Base-by-base conservation (phyloP, 2,329 filamentous ascomycete genomes). In the Xylaria sp. region DNA sequence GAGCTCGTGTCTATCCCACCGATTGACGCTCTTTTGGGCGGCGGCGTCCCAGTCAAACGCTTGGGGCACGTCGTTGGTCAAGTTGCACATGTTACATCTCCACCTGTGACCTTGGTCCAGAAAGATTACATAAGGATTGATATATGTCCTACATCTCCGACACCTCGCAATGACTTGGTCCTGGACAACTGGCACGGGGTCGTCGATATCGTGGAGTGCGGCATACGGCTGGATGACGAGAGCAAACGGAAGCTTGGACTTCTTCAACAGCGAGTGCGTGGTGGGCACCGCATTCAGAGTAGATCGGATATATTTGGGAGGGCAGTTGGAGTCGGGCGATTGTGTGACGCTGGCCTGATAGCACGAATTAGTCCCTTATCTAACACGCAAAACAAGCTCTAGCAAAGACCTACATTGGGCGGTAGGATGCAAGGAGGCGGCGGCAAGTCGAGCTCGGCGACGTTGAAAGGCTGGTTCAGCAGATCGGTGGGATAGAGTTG, bases 21-120 rank as follows among this genome's bases (percentile, higher is more conserved):
- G 82, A 71, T 99, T 93, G 46, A 95, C 88, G 48, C 86, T 89
- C 78, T 96, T 92, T 74, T 97, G 93, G 50, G 92, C 82, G 41
- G 91, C 88, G 29, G 91, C 88, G 74, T 99, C 94, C 94, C 94
- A 99, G 72, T 99, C 94, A 63, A 99, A 99, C 37, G 92, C 92
- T 74, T 99, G 94, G n/a, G 94, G 94, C 38, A 97, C 93, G 66
- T 99, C 94, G 71, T 99, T 99, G 64, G 92, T 97, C 61, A 99
- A 80, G 74, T 96, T 97, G 75, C 94, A 99, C 92, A 99, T 97
- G 76, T 99, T 99, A 78, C 94, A 99, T 69, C 93, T 88, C 94
- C 94, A 99, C 69, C 94, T 85, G 76, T 99, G 94, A 43, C 94
- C 94, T 69, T 97, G 91, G 67, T 99, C 94, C 57, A 99, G 78